phyloP scores from a whole-genome alignment of 73 alveolate genomes.

The Tetrahymena elliotti region DNA sequence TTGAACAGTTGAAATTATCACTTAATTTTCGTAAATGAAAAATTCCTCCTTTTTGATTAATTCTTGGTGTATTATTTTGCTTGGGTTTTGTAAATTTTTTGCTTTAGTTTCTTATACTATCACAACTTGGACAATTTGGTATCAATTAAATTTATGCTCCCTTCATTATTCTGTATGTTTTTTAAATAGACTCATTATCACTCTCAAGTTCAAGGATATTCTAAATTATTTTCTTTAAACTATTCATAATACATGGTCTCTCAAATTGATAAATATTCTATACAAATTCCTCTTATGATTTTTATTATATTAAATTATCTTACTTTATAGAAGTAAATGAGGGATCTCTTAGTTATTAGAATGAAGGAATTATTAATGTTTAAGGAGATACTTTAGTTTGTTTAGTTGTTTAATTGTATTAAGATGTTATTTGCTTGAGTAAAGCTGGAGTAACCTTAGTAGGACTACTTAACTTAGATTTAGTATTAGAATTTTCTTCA shows the following conservation, averaged over 20 bases:
- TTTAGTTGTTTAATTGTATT: neutral
- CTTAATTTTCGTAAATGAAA: neutral
- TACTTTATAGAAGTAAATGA: neutral
- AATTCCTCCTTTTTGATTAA: neutral
- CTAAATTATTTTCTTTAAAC: neutral
- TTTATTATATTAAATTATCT: neutral
- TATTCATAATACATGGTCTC: neutral
- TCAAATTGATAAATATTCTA: neutral
- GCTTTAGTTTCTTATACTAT: neutral
- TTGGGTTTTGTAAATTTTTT: neutral
- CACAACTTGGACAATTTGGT: neutral
- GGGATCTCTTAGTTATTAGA: neutral
- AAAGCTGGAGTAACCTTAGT: neutral
- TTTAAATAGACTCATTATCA: neutral
- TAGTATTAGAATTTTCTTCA: neutral
- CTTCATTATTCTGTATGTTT: neutral
- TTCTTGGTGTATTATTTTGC: neutral
- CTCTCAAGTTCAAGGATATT: neutral
- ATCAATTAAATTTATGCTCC: neutral
- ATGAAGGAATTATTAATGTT: neutral
- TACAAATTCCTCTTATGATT: neutral
- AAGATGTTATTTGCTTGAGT: too few relatives aligned
- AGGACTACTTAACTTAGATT: neutral
- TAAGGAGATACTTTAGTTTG: neutral
- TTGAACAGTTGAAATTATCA: neutral